Conservation (phyloP, 2,329 filamentous ascomycete species). For the Fusarium tuaranense region DNA sequence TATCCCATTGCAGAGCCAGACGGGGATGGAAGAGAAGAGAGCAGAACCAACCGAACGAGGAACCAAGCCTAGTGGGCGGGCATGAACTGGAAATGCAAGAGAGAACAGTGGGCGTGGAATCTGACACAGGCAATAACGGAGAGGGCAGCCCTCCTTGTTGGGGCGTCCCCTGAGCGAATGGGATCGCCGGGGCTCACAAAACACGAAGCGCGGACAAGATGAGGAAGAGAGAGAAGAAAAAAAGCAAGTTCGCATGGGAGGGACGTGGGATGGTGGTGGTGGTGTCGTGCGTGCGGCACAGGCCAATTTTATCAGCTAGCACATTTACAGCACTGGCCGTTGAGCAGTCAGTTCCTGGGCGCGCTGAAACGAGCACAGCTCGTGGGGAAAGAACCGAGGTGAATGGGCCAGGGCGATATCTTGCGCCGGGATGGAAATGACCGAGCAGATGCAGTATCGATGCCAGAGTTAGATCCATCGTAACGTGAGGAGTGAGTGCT, state of each 20-base stretch:
- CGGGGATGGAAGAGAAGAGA: not conserved
- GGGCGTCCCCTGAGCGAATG: constrained; percentile 16
- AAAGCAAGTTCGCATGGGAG: constrained; percentile 36
- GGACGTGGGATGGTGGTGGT: constrained; percentile 12
- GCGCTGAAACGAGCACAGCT: constrained; percentile 3
- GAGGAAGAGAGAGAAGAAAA: constrained; percentile 21
- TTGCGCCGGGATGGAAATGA: not conserved
- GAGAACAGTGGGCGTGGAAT: constrained; percentile 12
- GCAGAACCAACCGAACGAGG: not conserved
- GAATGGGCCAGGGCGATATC: constrained; percentile 5
- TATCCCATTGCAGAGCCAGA: not conserved
- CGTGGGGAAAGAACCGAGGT: constrained; percentile 16
- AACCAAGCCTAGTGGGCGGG: not conserved
- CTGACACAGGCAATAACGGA: constrained; percentile 27
- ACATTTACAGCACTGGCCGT: not conserved
- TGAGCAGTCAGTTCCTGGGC: constrained; percentile 13
- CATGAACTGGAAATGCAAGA: constrained; percentile 18
- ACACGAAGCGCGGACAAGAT: constrained; percentile 17
- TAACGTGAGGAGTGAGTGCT: constrained; percentile 15
- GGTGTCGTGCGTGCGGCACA: constrained; percentile 26
- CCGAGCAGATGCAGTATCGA: not conserved
- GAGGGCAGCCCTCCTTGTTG: constrained; percentile 3
- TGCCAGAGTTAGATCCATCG: constrained; percentile 23
- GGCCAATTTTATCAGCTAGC: not conserved
- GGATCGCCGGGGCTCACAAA: constrained; percentile 13